Percentiles rank a stretch among this genome's conserved stretches.
Evolutionary conservation across 164 flowering plant genomes (phyloP).

Genomic region (Vitis rupestris): DNA sequence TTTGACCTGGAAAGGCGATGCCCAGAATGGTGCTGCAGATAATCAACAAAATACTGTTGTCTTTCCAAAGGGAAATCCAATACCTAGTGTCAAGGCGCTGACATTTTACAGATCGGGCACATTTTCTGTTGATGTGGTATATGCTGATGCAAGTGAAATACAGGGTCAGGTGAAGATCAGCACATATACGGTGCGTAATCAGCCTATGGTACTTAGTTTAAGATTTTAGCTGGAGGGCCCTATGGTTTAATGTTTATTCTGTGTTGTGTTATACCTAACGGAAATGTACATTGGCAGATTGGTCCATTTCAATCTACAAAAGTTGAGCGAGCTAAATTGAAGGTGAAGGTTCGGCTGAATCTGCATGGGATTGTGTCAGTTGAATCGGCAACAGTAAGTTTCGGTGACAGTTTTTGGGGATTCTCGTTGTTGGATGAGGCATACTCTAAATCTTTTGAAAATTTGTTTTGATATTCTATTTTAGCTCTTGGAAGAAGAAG

Average conservation of each 20-base stretch:
- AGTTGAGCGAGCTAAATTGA: conserved; percentile 72
- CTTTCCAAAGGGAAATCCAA: conserved; percentile 78
- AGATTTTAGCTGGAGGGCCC: too few species aligned
- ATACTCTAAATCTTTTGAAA: neutral
- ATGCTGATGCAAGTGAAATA: conserved; percentile 68
- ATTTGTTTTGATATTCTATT: neutral
- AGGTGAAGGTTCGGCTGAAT: conserved; percentile 79
- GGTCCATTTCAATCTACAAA: conserved; percentile 84
- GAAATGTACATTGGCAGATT: conserved; percentile 37
- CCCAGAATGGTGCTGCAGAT: conserved; percentile 58
- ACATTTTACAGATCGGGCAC: conserved; percentile 77
- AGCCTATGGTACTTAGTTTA: neutral
- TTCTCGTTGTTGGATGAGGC: neutral
- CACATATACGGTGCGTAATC: conserved; percentile 60
- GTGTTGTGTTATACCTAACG: too few species aligned
- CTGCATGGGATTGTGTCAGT: conserved; percentile 84
- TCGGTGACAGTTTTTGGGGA: neutral
- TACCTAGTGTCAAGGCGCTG: conserved; percentile 81
- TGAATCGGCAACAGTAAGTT: conserved; percentile 88
- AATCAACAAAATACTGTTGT: conserved; percentile 66
- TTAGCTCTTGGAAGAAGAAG: conserved; percentile 86
- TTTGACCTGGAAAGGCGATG: conserved; percentile 81
- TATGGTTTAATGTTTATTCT: too few species aligned
- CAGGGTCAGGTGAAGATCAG: conserved; percentile 72
- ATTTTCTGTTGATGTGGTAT: conserved; percentile 69